Base-by-base conservation (phyloP, 345 rosid genomes). In the Cardamine chenopodiifolia region DNA sequence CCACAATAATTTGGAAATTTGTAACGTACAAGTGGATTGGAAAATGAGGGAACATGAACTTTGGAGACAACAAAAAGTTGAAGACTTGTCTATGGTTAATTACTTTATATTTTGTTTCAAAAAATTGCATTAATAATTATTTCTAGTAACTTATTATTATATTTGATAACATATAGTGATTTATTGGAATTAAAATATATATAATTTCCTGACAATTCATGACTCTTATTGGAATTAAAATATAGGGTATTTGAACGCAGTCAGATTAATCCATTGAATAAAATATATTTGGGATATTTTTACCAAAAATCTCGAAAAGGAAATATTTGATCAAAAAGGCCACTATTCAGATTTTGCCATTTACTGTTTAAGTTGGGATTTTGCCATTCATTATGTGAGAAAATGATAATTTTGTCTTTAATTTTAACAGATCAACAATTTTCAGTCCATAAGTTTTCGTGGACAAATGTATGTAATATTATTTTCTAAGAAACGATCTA, bases 11-110 rank as follows among this genome's bases (percentile, higher is more conserved):
- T 39, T 39, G 18, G 4, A 39, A 68, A 29, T 8, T n/a, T 7
- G 4, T 50, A 25, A 40, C 23, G 19, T 42, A 53, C 57, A 48
- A 26, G 62, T 28, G 54, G 73, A 12, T 48, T 76, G 32, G 57
- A 56, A 44, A 34, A 62, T 15, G 66, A 77, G 60, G 71, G 76
- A 77, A 70, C 66, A 63, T 64, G 56, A 77, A 57, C 39, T 71
- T 64, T 49, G 80, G 52, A 71, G 44, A 71, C 23, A 37, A 55
- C 65, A 55, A 19, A 25, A 64, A 48, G n/a, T 56, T 45, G 44
- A 19, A 18, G 64, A 44, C 18, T 49, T 69, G 63, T 76, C 49
- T 44, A 39, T 60, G 58, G 3, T 53, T 19, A 25, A 15, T 52
- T 17, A 52, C 62, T 22, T 39, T 56, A 2, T 69, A 61, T 9